Conservation (phyloP, 352 stramenopile genomes). For the Sclerospora graminicola region DNA sequence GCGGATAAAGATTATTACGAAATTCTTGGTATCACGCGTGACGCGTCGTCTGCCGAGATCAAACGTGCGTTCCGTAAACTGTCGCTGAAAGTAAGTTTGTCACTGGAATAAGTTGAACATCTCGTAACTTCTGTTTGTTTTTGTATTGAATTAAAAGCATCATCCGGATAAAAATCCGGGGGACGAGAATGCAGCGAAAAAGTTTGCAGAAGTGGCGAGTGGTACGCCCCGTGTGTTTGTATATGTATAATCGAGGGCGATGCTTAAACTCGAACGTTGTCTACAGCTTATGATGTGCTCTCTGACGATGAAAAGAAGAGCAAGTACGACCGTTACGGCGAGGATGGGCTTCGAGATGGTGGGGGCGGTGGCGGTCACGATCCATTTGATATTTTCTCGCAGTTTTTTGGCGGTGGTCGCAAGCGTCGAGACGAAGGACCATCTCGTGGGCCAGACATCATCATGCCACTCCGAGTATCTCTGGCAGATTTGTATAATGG, state of each 20-base stretch:
- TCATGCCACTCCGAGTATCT: conserved; percentile 89
- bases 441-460: conserved; percentile 49
- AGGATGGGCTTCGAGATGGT: conserved; percentile 66
- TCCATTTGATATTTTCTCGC: conserved; percentile 73
- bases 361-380: conserved; percentile 50
- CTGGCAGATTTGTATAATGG: conserved; percentile 96
- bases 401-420: conserved; percentile 53
- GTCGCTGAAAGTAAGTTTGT: conserved; percentile 60
- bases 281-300: conserved; percentile 84
- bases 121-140: not conserved
- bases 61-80: conserved; percentile 84
- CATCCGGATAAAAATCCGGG: conserved; percentile 87
- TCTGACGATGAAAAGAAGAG: conserved; percentile 84
- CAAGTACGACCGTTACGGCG: conserved; percentile 88
- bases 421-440: conserved; percentile 39
- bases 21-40: conserved; percentile 47
- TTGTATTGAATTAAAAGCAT: conserved; percentile 35
- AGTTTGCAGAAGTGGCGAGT: conserved; percentile 80
- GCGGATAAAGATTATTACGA: conserved; percentile 64
- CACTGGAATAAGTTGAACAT: not conserved
- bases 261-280: no score
- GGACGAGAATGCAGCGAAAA: conserved; percentile 70
- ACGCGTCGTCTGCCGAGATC: conserved; percentile 60
- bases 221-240: conserved; percentile 17
- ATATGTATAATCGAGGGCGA: no score